Evolutionary conservation across 2,329 filamentous ascomycete species (phyloP), one percentile per base, ranked within the genome.

Genomic region (Dendryphion nanum): DNA sequence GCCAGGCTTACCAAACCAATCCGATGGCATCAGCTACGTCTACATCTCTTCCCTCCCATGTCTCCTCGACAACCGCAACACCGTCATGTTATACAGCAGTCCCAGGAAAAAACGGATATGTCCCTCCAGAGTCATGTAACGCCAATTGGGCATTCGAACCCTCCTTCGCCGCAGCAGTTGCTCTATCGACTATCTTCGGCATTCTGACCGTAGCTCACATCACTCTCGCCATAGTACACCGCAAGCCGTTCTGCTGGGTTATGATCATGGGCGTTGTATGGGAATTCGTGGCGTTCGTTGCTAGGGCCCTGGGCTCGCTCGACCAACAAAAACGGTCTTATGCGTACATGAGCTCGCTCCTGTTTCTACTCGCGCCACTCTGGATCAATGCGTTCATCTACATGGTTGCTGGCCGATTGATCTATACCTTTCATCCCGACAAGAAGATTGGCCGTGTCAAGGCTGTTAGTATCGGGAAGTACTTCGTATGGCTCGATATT

Each of bases 321-420:
- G 42, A 74, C 20, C 71, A 71, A 36, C 59, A 68, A 35, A 60
- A 45, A 10, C 35, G 3, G 7, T 14, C 15, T 6, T 33, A 33
- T 18, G 24, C 28, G 5, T 38, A 28, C 18, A 12, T 15, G 4
- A 30, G 18, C 18, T 26, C 24, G 23, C 19, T 43, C 7, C 21
- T 39, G 8, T 33, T 40, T 30, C 29, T 42, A 6, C 33, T 41
- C 18, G 36, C 38, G 6, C 41, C 41, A 13, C 21, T 38, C 30
- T 48, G 71, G 70, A 66, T 71, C 36, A 74, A 74, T 23, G 69
- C 70, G 3, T 74, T 67, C 44, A 57, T 63, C 4, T 74, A 74
- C 46, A 61, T 63, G 59, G 52, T 48, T 5, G 43, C 49, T 16
- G 70, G 63, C 2, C 62, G 70, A 1, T 49, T 72, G 47, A 60